Percentiles rank a stretch among this genome's conserved stretches.
Evolutionary conservation across 2,329 filamentous ascomycete species (phyloP).

Genomic region (Pestalotiopsis sp.): DNA sequence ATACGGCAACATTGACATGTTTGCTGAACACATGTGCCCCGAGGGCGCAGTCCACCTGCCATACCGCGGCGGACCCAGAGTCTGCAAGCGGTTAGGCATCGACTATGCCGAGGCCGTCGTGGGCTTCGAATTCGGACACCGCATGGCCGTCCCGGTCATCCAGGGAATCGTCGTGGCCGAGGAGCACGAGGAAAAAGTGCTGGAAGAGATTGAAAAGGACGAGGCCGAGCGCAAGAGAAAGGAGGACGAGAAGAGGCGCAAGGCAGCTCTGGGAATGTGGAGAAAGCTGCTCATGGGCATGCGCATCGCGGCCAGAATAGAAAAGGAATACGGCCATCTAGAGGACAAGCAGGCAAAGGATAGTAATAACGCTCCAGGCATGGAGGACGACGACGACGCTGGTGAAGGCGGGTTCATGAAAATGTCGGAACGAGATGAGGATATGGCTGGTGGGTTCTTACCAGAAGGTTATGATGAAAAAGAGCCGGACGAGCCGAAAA

Average conservation of each 20-base stretch:
- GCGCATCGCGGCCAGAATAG: slow-evolving; percentile 77
- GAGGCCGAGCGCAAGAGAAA: slow-evolving; percentile 75
- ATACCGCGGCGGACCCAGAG: slow-evolving; percentile 71
- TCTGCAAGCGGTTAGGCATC: slow-evolving; percentile 82
- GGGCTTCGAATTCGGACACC: slow-evolving; percentile 93
- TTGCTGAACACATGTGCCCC: slow-evolving; percentile 91
- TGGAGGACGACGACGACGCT: slow-evolving; percentile 31
- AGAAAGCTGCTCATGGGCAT: slow-evolving; percentile 84
- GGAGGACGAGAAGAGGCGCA: slow-evolving; percentile 81
- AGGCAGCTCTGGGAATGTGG: slow-evolving; percentile 75
- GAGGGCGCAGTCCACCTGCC: slow-evolving; percentile 79
- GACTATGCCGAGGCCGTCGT: slow-evolving; percentile 94
- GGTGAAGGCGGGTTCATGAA: slow-evolving; percentile 21
- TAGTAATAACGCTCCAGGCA: slow-evolving; percentile 53
- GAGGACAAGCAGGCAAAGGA: slow-evolving; percentile 44
- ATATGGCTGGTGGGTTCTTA: slow-evolving; percentile 63
- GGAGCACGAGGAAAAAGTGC: slow-evolving; percentile 73
- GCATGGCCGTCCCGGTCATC: slow-evolving; percentile 90
- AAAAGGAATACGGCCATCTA: slow-evolving; percentile 72
- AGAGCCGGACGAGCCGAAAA: slow-evolving; percentile 36
- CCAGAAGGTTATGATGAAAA: slow-evolving; percentile 57
- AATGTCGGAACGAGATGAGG: slow-evolving; percentile 41
- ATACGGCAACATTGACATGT: slow-evolving; percentile 96
- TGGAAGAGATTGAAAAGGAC: slow-evolving; percentile 78
- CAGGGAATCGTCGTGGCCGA: slow-evolving; percentile 86